These are phyloP conservation scores for Erysimum cheiranthoides DNA, from an alignment of 345 rosid genomes.

Conservation along the genomic window DNA sequence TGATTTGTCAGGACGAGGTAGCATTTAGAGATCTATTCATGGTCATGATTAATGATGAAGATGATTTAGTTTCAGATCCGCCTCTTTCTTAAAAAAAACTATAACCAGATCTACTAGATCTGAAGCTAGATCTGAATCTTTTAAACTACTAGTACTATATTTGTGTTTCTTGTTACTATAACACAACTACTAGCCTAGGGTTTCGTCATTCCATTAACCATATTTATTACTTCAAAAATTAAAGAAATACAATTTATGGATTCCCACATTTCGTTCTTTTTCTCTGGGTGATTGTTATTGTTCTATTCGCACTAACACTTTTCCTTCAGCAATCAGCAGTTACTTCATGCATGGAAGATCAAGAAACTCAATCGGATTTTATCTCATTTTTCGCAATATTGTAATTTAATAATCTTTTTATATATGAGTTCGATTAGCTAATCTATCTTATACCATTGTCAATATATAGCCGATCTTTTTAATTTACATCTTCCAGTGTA, in stretches of 20 bases:
- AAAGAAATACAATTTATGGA: neutral
- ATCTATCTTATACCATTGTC: neutral
- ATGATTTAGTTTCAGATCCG: conserved; percentile 39
- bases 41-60: conserved; percentile 39
- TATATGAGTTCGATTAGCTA: neutral
- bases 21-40: conserved; percentile 26
- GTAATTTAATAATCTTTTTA: neutral
- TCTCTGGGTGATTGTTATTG: neutral
- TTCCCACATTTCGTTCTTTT: neutral
- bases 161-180: neutral
- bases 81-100: neutral
- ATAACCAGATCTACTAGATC: conserved; percentile 44
- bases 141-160: neutral
- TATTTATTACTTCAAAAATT: neutral
- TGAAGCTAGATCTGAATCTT: conserved; percentile 38
- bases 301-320: neutral
- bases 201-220: conserved; percentile 20
- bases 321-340: conserved; percentile 25
- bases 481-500: neutral
- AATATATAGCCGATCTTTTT: neutral
- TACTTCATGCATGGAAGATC: conserved; percentile 18
- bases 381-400: conserved; percentile 17
- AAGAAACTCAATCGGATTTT: neutral
- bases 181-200: conserved; percentile 38
- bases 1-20: conserved; percentile 45